phyloP scores from a whole-genome alignment of 78 protist genomes.

The Dictyostelium discoideum region dicty_2.7 NC_007088.5:1251501-1252000 shows the following conservation, averaged over 20 bases:
- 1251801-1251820: neutral
- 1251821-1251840: neutral
- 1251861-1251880: neutral
- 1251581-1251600: neutral
- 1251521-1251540: neutral
- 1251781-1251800: neutral
- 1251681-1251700: neutral
- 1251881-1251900: neutral
- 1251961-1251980: constrained; percentile 16
- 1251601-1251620: neutral
- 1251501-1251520: too few species aligned
- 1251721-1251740: neutral
- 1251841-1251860: neutral
- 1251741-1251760: neutral
- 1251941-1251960: constrained; percentile 5
- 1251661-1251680: constrained; percentile 22
- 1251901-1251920: constrained; percentile 1
- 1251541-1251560: neutral
- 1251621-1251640: constrained; percentile 67
- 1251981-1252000: constrained; percentile 25
- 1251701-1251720: neutral
- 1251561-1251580: neutral
- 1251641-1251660: constrained; percentile 30
- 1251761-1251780: neutral
- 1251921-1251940: constrained; percentile 58